phyloP scores from a whole-genome alignment of 129 eudicot species.

The Escallonia rubra region DNA sequence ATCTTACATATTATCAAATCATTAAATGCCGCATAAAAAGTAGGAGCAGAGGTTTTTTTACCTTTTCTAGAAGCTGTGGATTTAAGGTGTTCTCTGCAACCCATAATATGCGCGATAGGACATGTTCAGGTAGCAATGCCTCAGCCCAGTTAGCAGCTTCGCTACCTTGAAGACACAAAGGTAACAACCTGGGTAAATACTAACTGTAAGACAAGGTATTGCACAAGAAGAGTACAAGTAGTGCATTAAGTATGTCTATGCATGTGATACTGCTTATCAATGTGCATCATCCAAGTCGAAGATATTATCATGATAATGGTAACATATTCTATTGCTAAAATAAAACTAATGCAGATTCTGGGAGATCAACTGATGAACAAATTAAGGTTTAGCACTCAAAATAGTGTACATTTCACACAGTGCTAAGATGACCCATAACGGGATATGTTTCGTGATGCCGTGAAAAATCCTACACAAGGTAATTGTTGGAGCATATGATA shows the following conservation, averaged over 20 bases:
- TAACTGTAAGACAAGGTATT: slow-evolving; percentile 1
- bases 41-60: neutral
- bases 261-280: neutral
- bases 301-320: neutral
- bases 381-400: too few species aligned
- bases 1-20: neutral
- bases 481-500: too few species aligned
- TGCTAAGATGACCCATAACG: too few species aligned
- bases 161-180: slow-evolving; percentile 73
- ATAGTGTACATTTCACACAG: too few species aligned
- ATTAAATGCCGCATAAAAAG: neutral
- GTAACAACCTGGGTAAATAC: slow-evolving; percentile 51
- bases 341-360: too few species aligned
- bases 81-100: slow-evolving; percentile 83
- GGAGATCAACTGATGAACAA: too few species aligned
- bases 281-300: neutral
- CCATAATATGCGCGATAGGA: slow-evolving; percentile 75
- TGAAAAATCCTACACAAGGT: too few species aligned
- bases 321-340: too few species aligned
- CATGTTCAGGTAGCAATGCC: slow-evolving; percentile 54
- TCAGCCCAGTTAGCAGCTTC: slow-evolving; percentile 65
- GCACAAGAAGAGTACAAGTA: too few species aligned
- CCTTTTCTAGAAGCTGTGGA: slow-evolving; percentile 74
- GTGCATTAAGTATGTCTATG: neutral
- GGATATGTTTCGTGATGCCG: too few species aligned